phyloP scores from a whole-genome alignment of 768 basidiomycete species.

The Neoboletus subvelutipes region DNA sequence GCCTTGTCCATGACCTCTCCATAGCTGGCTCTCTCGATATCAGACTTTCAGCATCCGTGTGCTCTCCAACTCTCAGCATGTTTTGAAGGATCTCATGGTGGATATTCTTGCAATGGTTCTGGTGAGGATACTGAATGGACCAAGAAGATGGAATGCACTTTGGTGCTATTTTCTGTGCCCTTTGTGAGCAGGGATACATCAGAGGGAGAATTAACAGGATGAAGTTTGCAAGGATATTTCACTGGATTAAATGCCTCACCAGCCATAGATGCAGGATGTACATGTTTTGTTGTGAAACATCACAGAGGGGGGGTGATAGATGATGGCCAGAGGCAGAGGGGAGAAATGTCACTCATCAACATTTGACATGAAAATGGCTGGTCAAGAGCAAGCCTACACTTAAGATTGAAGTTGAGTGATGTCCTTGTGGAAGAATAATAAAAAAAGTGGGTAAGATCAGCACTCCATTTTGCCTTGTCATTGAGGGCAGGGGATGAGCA shows the following conservation, averaged over 20 bases:
- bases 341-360: constrained; percentile 36
- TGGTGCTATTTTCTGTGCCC: constrained; percentile 17
- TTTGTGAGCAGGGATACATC: constrained; percentile 18
- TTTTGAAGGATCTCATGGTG: too few relatives aligned
- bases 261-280: constrained; percentile 28
- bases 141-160: constrained; percentile 17
- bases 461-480: constrained; percentile 30
- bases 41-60: too few relatives aligned
- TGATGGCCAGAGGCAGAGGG: constrained; percentile 35
- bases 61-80: too few relatives aligned
- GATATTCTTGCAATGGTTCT: too few relatives aligned
- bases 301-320: constrained; percentile 27
- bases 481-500: constrained; percentile 11
- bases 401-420: constrained; percentile 33
- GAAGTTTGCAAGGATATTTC: constrained; percentile 29
- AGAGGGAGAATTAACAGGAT: constrained; percentile 16
- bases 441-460: constrained; percentile 42
- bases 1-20: too few relatives aligned
- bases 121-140: constrained; percentile 18
- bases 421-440: constrained; percentile 34
- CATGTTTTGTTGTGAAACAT: constrained; percentile 26
- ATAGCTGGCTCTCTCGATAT: too few relatives aligned
- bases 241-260: constrained; percentile 29
- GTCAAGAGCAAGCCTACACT: constrained; percentile 30
- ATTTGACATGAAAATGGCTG: constrained; percentile 34